Conservation (phyloP, 805 yeast genomes). For the Grigorovia transvaalensis region DNA sequence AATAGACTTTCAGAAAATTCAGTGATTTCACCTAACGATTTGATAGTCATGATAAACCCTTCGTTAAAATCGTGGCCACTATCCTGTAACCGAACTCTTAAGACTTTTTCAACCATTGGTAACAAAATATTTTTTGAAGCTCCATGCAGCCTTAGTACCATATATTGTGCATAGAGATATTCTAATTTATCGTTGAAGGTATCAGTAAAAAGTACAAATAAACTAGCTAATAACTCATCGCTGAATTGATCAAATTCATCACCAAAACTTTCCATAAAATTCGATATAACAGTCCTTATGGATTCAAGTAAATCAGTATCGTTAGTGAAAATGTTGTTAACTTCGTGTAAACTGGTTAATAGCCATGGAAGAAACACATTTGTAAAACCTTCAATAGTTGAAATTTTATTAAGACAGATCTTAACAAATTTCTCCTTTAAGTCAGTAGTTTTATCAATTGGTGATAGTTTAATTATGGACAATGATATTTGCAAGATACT, state of each 20-base stretch:
- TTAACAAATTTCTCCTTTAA: conserved; percentile 1
- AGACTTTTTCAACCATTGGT: conserved; percentile 7
- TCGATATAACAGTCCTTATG: conserved; percentile 1
- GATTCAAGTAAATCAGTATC: neutral
- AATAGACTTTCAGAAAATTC: conserved; percentile 9
- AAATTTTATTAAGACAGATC: neutral
- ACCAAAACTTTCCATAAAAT: conserved; percentile 1
- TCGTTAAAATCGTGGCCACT: conserved; percentile 10
- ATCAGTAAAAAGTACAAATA: conserved; percentile 24
- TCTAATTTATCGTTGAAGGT: conserved; percentile 12
- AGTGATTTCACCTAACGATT: conserved; percentile 5
- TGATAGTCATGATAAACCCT: conserved; percentile 9
- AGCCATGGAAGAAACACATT: conserved; percentile 22
- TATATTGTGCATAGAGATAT: conserved; percentile 28
- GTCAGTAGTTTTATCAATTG: neutral
- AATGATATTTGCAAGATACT: conserved; percentile 10
- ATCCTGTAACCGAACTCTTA: neutral
- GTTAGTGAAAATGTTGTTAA: conserved; percentile 5
- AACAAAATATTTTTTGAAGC: conserved; percentile 7
- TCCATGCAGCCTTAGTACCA: conserved; percentile 24
- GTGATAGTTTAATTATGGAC: conserved; percentile 6
- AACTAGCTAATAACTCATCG: conserved; percentile 12
- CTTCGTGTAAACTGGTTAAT: conserved; percentile 20
- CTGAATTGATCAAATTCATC: conserved; percentile 1
- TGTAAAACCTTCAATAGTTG: neutral